Evolutionary conservation across 1,284 basidiomycete genomes (phyloP).

Genomic region (Cutaneotrichosporon cutaneum): DNA sequence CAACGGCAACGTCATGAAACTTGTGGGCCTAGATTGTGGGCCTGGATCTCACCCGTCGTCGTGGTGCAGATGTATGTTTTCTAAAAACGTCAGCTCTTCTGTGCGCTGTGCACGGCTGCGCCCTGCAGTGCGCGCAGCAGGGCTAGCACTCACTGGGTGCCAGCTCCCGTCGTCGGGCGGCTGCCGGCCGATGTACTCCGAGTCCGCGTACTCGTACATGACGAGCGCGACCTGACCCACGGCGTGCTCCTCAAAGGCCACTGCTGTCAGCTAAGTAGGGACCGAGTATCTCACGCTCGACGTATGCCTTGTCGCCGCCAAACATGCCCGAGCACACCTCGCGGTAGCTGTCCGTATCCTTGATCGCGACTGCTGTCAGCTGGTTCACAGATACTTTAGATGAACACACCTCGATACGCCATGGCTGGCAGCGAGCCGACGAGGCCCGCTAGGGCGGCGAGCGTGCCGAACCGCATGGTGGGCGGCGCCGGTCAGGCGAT

Average conservation of each 20-base stretch:
- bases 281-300: conserved; percentile 69
- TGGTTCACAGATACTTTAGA: no score
- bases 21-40: background rate
- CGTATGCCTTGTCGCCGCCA: conserved; percentile 71
- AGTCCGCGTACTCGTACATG: conserved; percentile 92
- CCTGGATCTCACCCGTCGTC: conserved; percentile 34
- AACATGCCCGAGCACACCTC: conserved; percentile 97
- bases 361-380: conserved; percentile 41
- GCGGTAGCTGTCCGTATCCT: conserved; percentile 61
- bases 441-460: conserved; percentile 14
- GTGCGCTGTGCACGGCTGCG: background rate
- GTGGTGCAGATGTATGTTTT: conserved; percentile 79
- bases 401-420: conserved; percentile 22
- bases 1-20: background rate
- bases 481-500: background rate
- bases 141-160: background rate
- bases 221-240: conserved; percentile 89
- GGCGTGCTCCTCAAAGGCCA: conserved; percentile 73
- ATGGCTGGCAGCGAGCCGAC: conserved; percentile 2
- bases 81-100: conserved; percentile 55
- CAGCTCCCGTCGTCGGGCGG: conserved; percentile 25
- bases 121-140: no score
- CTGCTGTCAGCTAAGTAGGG: conserved; percentile 53
- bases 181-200: conserved; percentile 71
- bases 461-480: conserved; percentile 13